These are phyloP conservation scores for Pseudogymnoascus sp. DNA, from an alignment of 2,329 filamentous ascomycete species.

Conservation along the genomic window DNA sequence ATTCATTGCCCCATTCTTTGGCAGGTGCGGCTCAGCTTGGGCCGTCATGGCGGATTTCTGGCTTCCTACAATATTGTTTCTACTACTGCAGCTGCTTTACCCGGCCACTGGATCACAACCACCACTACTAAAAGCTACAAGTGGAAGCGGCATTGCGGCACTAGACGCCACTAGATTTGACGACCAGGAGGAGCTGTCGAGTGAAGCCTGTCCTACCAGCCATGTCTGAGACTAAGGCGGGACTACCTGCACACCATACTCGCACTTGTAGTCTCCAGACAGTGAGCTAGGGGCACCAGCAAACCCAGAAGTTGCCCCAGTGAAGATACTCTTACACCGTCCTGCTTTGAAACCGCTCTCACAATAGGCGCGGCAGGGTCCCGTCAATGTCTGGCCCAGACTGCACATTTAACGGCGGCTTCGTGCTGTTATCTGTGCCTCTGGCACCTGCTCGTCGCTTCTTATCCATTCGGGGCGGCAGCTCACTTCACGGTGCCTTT, in stretches of 20 bases:
- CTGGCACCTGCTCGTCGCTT: not conserved
- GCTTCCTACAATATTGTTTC: not conserved
- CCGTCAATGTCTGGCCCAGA: not conserved
- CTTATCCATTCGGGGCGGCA: not conserved
- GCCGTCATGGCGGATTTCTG: not conserved
- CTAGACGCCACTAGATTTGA: not conserved
- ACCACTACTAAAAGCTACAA: not conserved
- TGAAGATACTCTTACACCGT: not conserved
- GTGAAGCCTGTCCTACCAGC: not conserved
- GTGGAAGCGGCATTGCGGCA: not conserved
- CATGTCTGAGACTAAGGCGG: not conserved
- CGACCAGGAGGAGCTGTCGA: not conserved
- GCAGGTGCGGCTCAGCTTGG: not conserved
- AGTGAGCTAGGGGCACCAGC: not conserved
- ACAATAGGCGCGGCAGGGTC: constrained; percentile 8
- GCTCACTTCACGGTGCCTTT: not conserved
- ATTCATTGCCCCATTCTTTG: not conserved
- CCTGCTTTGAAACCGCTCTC: not conserved
- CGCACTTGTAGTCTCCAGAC: not conserved
- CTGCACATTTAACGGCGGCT: not conserved
- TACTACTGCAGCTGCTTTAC: not conserved
- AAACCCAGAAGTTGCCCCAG: not conserved
- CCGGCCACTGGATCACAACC: not conserved
- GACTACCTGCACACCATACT: not conserved
- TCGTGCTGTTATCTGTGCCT: not conserved